Conservation (phyloP, 768 basidiomycete species). For the Chalciporus chontae region DNA sequence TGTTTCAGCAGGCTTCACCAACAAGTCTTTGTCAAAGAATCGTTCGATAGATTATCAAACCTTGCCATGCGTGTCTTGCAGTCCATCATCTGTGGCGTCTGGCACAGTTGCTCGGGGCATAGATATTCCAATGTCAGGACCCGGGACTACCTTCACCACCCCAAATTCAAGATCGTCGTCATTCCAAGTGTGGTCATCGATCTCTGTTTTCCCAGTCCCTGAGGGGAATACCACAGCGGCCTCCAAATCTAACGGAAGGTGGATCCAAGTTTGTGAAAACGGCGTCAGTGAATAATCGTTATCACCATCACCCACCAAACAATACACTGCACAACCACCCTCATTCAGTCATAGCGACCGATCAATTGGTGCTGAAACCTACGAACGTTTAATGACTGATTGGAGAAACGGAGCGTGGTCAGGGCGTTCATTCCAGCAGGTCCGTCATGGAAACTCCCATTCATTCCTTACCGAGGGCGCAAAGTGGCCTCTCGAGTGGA, state of each 20-base stretch:
- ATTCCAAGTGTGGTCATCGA: too few relatives aligned
- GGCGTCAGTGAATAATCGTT: neutral
- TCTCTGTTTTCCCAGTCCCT: neutral
- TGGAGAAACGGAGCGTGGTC: too few relatives aligned
- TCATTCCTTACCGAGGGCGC: conserved; percentile 7
- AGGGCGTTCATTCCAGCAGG: neutral
- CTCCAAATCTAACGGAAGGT: neutral
- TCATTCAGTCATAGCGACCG: neutral
- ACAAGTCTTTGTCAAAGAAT: too few relatives aligned
- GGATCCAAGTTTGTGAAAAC: neutral
- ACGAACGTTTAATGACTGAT: neutral
- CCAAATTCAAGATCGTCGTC: too few relatives aligned
- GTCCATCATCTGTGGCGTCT: too few relatives aligned
- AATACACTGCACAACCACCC: neutral
- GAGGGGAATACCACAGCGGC: neutral
- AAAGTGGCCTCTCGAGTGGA: neutral
- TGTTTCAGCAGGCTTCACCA: neutral
- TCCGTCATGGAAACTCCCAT: conserved; percentile 1
- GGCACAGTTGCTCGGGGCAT: too few relatives aligned
- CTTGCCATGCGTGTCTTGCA: too few relatives aligned
- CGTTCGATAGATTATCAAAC: too few relatives aligned
- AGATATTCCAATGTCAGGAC: too few relatives aligned
- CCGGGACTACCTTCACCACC: too few relatives aligned
- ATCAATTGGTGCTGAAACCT: neutral
- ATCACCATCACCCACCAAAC: neutral